A percentile compares a stretch with the other conserved stretches of the same genome.
These are phyloP conservation scores for Lactarius quietus DNA, from an alignment of 768 basidiomycete genomes.

Conservation along the genomic window DNA sequence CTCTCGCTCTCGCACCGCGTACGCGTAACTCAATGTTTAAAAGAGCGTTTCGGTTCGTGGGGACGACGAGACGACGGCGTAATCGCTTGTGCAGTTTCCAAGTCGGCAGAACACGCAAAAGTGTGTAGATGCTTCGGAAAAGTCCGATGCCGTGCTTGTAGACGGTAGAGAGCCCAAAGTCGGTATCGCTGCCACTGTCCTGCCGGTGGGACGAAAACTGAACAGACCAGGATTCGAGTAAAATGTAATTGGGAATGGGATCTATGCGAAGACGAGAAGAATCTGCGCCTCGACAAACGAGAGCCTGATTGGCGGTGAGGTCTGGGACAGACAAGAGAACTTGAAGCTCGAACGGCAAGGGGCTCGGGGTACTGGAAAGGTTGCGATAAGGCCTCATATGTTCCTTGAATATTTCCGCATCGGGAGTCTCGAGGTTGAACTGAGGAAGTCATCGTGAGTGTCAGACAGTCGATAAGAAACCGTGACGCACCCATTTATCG, in stretches of 20 bases:
- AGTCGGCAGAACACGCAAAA: conserved; percentile 69
- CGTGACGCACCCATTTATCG: conserved; percentile 75
- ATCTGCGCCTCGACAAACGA: conserved; percentile 61
- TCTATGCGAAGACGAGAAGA: conserved; percentile 53
- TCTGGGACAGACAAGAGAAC: conserved; percentile 72
- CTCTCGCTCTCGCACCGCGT: conserved; percentile 29
- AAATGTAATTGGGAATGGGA: conserved; percentile 62
- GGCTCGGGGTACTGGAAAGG: conserved; percentile 42
- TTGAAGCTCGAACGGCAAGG: conserved; percentile 58
- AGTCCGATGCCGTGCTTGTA: conserved; percentile 85
- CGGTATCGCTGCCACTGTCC: conserved; percentile 32
- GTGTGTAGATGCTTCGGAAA: conserved; percentile 71
- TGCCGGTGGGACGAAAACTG: conserved; percentile 35
- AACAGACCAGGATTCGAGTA: conserved; percentile 71
- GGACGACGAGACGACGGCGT: conserved; percentile 37
- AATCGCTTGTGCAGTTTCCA: conserved; percentile 71
- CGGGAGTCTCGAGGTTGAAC: conserved; percentile 83
- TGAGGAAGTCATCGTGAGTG: conserved; percentile 30
- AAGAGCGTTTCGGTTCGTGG: conserved; percentile 40
- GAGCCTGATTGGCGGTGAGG: conserved; percentile 61
- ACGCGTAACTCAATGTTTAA: conserved; percentile 50
- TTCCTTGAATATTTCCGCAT: conserved; percentile 63
- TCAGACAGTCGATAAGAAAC: not conserved
- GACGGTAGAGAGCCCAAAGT: conserved; percentile 66
- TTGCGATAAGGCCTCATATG: conserved; percentile 58